Evolutionary conservation across 108 stramenopile species (phyloP), one percentile per base, ranked within the genome.

Genomic region (Cyclostephanos invisitatus): DNA sequence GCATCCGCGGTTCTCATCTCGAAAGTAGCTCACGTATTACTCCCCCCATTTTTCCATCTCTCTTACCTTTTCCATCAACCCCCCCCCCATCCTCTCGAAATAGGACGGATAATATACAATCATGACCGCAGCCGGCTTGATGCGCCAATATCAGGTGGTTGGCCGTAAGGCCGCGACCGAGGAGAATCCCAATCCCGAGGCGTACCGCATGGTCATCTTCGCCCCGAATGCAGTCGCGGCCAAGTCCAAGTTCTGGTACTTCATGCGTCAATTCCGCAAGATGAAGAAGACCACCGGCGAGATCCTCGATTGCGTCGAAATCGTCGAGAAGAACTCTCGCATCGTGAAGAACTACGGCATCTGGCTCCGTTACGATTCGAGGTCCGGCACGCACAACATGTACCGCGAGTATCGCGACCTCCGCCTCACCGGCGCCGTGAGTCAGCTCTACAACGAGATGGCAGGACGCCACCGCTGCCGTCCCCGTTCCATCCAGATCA

Each of bases 201-300:
- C 97, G 5, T 99, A 97, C 96, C 87, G 99, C 44, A 99, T 99
- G 99, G 96, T 98, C 82, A 95, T 99, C 82, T 99, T 99, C 82
- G 97, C 99, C 36, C 94, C 97, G 54, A 98, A 98, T 85, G 78
- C 94, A 29, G 95, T 91, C 44, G 86, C 91, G 50, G 99, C 98
- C 70, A 97, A 96, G 84, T 98, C 97, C 48, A 97, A 98, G 83
- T 99, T 98, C 93, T 99, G 99, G 99, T 99, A 99, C 86, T 98
- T 97, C 90, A 91, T 99, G 96, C 99, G 98, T 76, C 98, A 99
- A 90, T 98, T 98, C 91, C 89, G 91, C 64, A 99, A 99, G 86
- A 98, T 99, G 98, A 99, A 99, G 96, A 98, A 97, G 95, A 97
- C 98, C 76, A 99, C 99, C 17, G 99, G 99, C 68, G 98, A 99